Base-by-base conservation (phyloP, 176 grass and related monocot genomes). In the Dactylis glomerata region DNA sequence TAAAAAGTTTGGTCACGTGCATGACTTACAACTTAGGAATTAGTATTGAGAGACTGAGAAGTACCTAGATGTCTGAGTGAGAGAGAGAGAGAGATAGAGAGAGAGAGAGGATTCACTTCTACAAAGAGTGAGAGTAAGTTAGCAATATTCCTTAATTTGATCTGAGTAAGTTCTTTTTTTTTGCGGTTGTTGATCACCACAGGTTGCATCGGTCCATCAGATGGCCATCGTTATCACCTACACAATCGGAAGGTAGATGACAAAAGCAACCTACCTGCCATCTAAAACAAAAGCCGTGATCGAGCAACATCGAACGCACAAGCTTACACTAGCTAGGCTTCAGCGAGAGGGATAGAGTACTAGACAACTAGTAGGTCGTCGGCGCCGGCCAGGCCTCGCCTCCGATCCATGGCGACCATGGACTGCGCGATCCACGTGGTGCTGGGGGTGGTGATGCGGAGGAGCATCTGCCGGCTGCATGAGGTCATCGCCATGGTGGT, bases 381-480 rank as follows among this genome's bases (percentile, higher is more conserved):
- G 28, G 8, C 51, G 10, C 62, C 45, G 46, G 67, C 37, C 22
- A 70, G 67, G 11, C 14, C n/a, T 72, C 36, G 13, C 40, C 19
- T 3, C 26, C 32, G 37, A 36, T 28, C 10, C 5, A 34, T 33
- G 47, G 46, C 17, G 8, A 46, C 57, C 46, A 66, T 89, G 90
- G 75, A 88, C 24, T 82, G 70, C 37, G 70, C 22, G 36, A 65
- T 92, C 52, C 76, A 71, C 16, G 75, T 84, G 75, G 85, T 94
- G 30, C 55, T 94, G 38, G 79, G 75, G 7, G 87, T 94, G 85
- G 37, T 86, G 78, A 73, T 94, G 87, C 85, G 92, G 32, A 81
- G 91, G 83, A 78, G 85, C 92, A 81, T 94, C 87, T 81, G 82
- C 87, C 79, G 85, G 38, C 57, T 94, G 28, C 82, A 78, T 14